Evolutionary conservation across 2,329 filamentous ascomycete genomes (phyloP).

Genomic region (Aplosporella prunicola): DNA sequence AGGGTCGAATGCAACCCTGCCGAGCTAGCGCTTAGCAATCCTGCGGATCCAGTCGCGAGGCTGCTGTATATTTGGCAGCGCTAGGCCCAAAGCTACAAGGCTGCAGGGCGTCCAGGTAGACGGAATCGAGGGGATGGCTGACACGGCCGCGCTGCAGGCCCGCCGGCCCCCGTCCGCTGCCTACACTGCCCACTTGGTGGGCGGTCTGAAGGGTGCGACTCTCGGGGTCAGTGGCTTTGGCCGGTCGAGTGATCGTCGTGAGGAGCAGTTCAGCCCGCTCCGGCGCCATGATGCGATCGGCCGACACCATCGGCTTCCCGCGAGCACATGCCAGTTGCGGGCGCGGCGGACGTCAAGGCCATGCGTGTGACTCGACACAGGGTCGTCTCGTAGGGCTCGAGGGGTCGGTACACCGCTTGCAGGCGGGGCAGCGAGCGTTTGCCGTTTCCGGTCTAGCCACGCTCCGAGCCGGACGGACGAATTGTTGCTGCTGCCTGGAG

Average conservation of each 20-base stretch:
- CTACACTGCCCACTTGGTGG: conserved; percentile 1
- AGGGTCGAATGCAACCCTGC: conserved; percentile 6
- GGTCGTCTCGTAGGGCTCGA: too few species aligned
- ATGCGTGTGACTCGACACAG: too few species aligned
- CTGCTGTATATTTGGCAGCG: conserved; percentile 20
- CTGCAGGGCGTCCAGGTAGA: conserved; percentile 15
- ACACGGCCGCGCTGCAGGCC: conserved; percentile 7
- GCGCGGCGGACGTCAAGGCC: too few species aligned
- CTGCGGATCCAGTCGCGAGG: conserved; percentile 7
- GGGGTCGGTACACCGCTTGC: background rate
- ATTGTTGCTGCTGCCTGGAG: background rate
- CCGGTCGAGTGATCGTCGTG: too few species aligned
- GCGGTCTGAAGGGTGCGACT: background rate
- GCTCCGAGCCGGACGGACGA: background rate
- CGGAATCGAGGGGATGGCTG: too few species aligned
- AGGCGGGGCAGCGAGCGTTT: background rate
- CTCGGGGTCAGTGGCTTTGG: conserved; percentile 1
- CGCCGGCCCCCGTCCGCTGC: conserved; percentile 1
- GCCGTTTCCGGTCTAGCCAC: background rate
- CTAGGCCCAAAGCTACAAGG: conserved; percentile 17
- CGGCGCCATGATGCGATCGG: conserved; percentile 11
- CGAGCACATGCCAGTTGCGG: conserved; percentile 2
- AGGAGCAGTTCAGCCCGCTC: too few species aligned
- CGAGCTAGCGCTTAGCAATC: conserved; percentile 11
- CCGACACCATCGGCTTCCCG: conserved; percentile 6